Evolutionary conservation across 78 protist species (phyloP), one percentile per base, ranked within the genome.

Genomic region (Chrysochromulina parva): DNA sequence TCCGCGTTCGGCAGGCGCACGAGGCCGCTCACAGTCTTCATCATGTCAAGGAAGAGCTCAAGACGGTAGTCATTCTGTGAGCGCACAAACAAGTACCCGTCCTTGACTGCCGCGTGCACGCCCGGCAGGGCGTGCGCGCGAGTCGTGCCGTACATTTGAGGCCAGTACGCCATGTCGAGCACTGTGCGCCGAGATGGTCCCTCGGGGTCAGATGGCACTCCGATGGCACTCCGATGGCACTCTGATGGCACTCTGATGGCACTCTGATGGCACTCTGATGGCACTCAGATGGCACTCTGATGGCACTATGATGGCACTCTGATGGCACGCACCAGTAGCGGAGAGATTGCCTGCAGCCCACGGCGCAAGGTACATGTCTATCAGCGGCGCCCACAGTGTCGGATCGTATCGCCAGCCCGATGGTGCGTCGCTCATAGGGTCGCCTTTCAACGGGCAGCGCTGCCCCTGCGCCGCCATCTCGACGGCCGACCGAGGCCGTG

Each of bases 1-100:
- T 74, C 82, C 17, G 22, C 82, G 82, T 74, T 55, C 17, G 82
- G 82, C 24, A 74, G 55, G 28, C n/a, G 55, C 26, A 74, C 82
- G 82, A 48, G 53, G 19, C 82, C 14, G 26, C 26, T 9, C n/a
- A 74, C 82, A 1, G 82, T 16, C 26, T 55, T 53, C 82, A 74
- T 1, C 82, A 74, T 74, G 55, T 74, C 82, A 17, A 10, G 53
- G 14, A 74, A 1, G 19, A 74, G 55, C 58, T 6, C n/a, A 13
- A 74, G 13, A 4, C 82, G 50, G 82, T 74, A 74, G 82, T 74
- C 82, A 24, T 14, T 10, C 38, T 74, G 9, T 22, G 53, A 1
- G 22, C 24, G 13, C 57, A 17, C 2, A 55, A 13, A 74, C 57
- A 48, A 1, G 28, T 3, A 1, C 38, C 82, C 82, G 19, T 5